phyloP scores from a whole-genome alignment of 2,329 filamentous ascomycete species.

The Fusarium metavorans region DNA sequence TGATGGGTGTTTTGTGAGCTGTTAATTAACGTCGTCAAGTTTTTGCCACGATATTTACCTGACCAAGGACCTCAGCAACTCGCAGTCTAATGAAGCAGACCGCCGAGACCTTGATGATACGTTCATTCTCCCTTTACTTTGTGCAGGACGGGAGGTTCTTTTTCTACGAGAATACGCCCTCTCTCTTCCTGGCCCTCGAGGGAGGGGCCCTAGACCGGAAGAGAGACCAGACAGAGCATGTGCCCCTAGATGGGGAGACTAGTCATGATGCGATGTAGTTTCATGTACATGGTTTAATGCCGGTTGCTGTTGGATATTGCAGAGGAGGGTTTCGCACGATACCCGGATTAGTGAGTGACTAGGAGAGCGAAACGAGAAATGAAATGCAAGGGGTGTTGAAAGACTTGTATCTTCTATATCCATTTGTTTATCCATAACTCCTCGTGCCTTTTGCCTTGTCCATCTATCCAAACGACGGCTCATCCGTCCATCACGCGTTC shows the following conservation, averaged over 20 bases:
- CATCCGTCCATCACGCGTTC: constrained; percentile 30
- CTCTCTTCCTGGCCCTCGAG: constrained; percentile 27
- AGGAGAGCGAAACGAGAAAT: constrained; percentile 34
- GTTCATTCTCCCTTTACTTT: constrained; percentile 42
- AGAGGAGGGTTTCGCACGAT: constrained; percentile 35
- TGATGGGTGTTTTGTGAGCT: not conserved
- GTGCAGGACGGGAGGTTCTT: constrained; percentile 26
- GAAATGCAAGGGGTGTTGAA: constrained; percentile 28
- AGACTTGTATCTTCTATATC: constrained; percentile 33
- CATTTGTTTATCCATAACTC: constrained; percentile 40
- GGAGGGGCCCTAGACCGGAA: constrained; percentile 26
- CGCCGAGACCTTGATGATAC: constrained; percentile 28
- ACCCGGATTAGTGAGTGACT: constrained; percentile 31
- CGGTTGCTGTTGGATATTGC: constrained; percentile 7
- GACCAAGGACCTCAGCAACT: constrained; percentile 68
- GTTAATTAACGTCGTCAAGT: constrained; percentile 52
- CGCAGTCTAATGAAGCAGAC: constrained; percentile 57
- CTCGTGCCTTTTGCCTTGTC: constrained; percentile 18
- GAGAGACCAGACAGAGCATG: constrained; percentile 4
- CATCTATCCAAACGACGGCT: not conserved
- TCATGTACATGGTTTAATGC: constrained; percentile 18
- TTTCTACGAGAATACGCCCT: constrained; percentile 25
- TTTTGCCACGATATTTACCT: constrained; percentile 70
- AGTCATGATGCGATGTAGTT: constrained; percentile 18
- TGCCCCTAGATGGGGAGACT: constrained; percentile 23